These are phyloP conservation scores for Pseudocercospora cruenta DNA, from an alignment of 2,329 filamentous ascomycete species.

Conservation along the genomic window DNA sequence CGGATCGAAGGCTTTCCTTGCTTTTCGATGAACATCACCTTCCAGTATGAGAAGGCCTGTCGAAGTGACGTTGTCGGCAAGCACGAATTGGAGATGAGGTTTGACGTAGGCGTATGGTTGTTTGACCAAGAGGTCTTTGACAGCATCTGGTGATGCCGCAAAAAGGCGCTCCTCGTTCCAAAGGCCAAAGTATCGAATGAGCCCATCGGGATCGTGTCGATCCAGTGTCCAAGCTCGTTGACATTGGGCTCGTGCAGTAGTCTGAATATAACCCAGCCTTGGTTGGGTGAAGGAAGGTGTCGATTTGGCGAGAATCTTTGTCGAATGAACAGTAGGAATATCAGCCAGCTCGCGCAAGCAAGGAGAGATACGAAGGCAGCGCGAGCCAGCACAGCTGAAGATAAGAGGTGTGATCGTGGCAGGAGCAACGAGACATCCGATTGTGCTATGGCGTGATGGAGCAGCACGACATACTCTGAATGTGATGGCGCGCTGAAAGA, in stretches of 20 bases:
- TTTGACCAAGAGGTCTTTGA: conserved; percentile 14
- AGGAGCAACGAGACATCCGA: no score
- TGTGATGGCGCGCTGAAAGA: no score
- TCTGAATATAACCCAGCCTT: conserved; percentile 15
- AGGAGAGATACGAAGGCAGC: no score
- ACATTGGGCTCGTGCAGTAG: conserved; percentile 20
- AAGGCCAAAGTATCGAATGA: conserved; percentile 22
- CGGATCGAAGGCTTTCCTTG: conserved; percentile 14
- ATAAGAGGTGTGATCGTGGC: no score
- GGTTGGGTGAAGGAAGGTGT: conserved; percentile 13
- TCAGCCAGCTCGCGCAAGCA: not conserved
- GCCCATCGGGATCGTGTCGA: conserved; percentile 17
- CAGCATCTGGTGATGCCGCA: conserved; percentile 12
- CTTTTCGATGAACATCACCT: conserved; percentile 17
- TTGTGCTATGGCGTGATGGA: no score
- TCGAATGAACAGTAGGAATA: not conserved
- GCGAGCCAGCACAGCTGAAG: no score
- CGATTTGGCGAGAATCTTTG: not conserved
- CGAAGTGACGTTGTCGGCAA: conserved; percentile 12
- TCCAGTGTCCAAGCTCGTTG: conserved; percentile 18
- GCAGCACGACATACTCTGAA: no score
- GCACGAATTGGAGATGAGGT: conserved; percentile 13
- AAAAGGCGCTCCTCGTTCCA: conserved; percentile 22
- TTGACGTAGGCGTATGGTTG: conserved; percentile 17
- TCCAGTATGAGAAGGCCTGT: conserved; percentile 23